Base-by-base conservation (phyloP, 257 asterid genomes). In the Leptodermis oblonga region DNA sequence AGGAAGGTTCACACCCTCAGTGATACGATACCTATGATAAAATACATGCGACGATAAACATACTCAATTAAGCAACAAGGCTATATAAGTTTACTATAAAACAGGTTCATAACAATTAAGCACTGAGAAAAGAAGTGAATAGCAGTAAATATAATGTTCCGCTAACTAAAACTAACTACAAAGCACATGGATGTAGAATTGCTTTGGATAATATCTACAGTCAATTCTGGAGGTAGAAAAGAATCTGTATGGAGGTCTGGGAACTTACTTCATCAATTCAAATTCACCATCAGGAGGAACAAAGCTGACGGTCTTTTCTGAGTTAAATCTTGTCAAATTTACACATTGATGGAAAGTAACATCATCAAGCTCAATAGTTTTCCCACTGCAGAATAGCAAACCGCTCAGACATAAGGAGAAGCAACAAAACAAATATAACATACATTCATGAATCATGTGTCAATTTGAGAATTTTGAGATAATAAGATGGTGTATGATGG, bases 271-370 rank as follows among this genome's bases (percentile, higher is more conserved):
- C 99, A 94, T 94, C 88, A 94, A 75, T 85, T 94, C 99, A 75
- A 94, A 94, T 91, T 94, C 99, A 77, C 99, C 99, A 91, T 94
- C 99, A 15, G 99, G 99, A 59, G 99, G 99, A 83, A 94, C 99
- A 83, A 94, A 94, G 77, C 97, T 94, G 69, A 94, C 99, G 2
- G 99, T 94, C 83, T 91, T 94, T 76, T 94, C 99, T 11, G 99
- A 86, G 80, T 94, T 94, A 83, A 94, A 94, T 88, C 99, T 85
- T 59, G 99, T 94, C 77, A 94, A 90, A 80, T 94, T 94, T 70
- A 94, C 99, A 78, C 99, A 94, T 80, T 94, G 99, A 78, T 94
- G 99, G 84, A 94, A 94, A 65, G 99, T 94, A 72, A 94, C 99
- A 75, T 94, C 99, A 76, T 94, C 99, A 79, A 94, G 99, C 84